Base-by-base conservation (phyloP, 1,284 basidiomycete genomes). In the Malassezia psittaci region DNA sequence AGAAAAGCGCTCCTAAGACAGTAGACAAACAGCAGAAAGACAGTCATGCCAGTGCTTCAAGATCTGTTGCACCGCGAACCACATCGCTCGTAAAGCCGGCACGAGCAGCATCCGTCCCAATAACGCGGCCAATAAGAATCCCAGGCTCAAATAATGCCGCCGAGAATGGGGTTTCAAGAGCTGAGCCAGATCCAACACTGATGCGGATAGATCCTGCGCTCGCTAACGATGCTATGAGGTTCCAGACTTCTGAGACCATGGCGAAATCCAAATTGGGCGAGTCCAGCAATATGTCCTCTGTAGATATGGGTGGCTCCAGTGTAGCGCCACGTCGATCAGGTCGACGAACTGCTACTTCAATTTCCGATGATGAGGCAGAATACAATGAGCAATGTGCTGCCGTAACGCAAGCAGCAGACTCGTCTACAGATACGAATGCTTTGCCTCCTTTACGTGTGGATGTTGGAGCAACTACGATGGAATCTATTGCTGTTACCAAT, bases 401-500 rank as follows among this genome's bases (percentile, higher is more conserved):
- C 11, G 19, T 29, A 9, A 18, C 45, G 29, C 16, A 48, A 7
- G 12, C 16, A 12, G 15, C 45, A 32, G 21, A 21, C 9, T 19
- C 44, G 11, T 15, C 5, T n/a, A 35, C 32, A 35, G 13, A 32
- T 32, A 8, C 12, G 21, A 34, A 34, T 16, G 15, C 13, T 21
- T 44, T 46, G 24, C 55, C 51, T 12, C 55, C 55, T 15, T 37
- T 57, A 5, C 50, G 51, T 13, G 51, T 57, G 3, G 55, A 57
- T 36, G 42, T 57, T 16, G 55, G 55, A 21, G 42, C 50, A 6
- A 57, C 55, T 6, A 38, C 38, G 3, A 57, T 57, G 55, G 55
- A 52, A 42, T 57, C 55, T 12, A 57, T 70, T 52, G 62, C 64
- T 36, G 52, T 52, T 13, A 52, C 49, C 9, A 50, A 64, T 9